Evolutionary conservation across 208 protist genomes (phyloP).

Genomic region (Strigomonas culicis): DNA sequence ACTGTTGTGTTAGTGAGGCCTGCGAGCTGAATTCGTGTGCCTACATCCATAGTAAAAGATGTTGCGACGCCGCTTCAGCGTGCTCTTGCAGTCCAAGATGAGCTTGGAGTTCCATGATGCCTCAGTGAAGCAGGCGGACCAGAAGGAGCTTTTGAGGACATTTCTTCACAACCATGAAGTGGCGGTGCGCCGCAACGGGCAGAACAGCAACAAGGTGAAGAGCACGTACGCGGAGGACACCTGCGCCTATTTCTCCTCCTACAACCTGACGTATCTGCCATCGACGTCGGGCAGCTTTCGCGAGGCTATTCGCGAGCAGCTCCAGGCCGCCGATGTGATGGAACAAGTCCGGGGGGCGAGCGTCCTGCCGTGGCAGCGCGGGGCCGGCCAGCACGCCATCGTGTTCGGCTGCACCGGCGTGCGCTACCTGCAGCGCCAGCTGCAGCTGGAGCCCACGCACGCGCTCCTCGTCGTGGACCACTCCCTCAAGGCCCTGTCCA

Average conservation of each 20-base stretch:
- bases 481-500: conserved; percentile 43
- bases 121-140: conserved; percentile 1
- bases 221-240: conserved; percentile 43
- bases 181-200: conserved; percentile 27
- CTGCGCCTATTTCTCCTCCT: conserved; percentile 42
- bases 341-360: conserved; percentile 13
- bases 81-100: no score
- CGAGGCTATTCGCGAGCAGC: conserved; percentile 25
- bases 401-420: conserved; percentile 60
- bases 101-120: no score
- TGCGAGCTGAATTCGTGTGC: neutral
- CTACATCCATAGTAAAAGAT: neutral
- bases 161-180: conserved; percentile 34
- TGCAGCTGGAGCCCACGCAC: conserved; percentile 26
- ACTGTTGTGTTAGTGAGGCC: neutral
- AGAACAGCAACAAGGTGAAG: conserved; percentile 16
- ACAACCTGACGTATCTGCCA: conserved; percentile 45
- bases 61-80: no score
- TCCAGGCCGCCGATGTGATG: conserved; percentile 19
- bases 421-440: conserved; percentile 49
- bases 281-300: conserved; percentile 40
- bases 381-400: conserved; percentile 26
- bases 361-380: conserved; percentile 23
- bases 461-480: conserved; percentile 59
- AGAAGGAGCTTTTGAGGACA: conserved; percentile 19